Percentiles rank a stretch among this genome's conserved stretches.
Conservation (phyloP, 345 rosid genomes). For the Ceriops tagal region DNA sequence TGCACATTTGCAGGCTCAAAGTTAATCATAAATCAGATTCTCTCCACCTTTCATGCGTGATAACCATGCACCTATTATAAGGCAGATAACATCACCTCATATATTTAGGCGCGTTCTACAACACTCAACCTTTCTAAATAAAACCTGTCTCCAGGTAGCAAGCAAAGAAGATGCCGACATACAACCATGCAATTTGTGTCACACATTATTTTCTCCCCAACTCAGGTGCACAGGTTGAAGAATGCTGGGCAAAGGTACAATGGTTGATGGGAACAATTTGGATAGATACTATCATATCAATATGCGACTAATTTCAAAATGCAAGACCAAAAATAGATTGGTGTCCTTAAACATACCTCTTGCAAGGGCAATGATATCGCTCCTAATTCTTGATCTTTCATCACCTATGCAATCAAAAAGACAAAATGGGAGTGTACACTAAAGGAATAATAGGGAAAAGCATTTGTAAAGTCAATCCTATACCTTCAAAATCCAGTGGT, state of each 20-base stretch:
- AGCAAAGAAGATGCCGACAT: not conserved
- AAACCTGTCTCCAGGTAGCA: not conserved
- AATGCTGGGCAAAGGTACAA: too few relatives aligned
- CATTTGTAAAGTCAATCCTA: not conserved
- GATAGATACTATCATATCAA: not conserved
- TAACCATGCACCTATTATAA: too few relatives aligned
- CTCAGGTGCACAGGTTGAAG: too few relatives aligned
- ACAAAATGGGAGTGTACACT: conserved; percentile 5
- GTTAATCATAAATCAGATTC: too few relatives aligned
- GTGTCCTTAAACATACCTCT: conserved; percentile 49
- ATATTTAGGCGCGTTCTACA: too few relatives aligned
- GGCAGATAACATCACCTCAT: too few relatives aligned
- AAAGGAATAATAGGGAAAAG: not conserved
- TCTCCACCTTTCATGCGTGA: too few relatives aligned
- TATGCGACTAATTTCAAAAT: not conserved
- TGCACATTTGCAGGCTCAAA: too few relatives aligned
- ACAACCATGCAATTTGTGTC: not conserved
- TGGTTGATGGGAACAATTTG: too few relatives aligned
- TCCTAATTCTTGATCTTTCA: conserved; percentile 27
- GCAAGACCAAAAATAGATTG: not conserved
- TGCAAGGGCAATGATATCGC: conserved; percentile 65
- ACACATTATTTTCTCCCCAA: too few relatives aligned
- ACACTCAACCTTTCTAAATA: not conserved
- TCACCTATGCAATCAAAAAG: conserved; percentile 16
- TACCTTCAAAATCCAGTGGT: conserved; percentile 58